Base-by-base conservation (phyloP, 2,329 filamentous ascomycete species). In the Fusarium tricinctum region DNA sequence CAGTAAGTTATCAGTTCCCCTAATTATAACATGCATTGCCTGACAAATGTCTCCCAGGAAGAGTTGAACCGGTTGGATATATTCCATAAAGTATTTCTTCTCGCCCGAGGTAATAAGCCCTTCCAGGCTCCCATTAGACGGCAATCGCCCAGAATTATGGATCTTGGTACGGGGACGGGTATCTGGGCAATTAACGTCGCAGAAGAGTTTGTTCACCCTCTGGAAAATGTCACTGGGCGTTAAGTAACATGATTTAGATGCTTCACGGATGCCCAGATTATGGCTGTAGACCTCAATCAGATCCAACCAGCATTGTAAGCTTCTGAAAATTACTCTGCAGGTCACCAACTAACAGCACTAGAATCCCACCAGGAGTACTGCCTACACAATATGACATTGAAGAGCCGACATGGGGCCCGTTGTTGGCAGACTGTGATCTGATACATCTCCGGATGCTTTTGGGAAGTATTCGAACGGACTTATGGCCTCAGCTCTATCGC, bases 141-240 rank as follows among this genome's bases (percentile, higher is more conserved):
- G 26, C 42, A 60, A 63, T 20, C 63, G 54, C 46, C 74, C 30
- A 79, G 81, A 50, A 83, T 91, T 47, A 76, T 91, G 42, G 89
- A 91, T 73, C 76, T 97, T 54, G 95, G 94, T 42, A 94, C 91
- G 67, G 95, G 94, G 20, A 97, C 93, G 1, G 94, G 93, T 39
- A 95, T 97, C 64, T 98, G 95, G 95, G 88, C 91, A 40, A 92
- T 97, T 72, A 91, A 95, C 70, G 91, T 97, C 80, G 91, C 92
- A 66, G 89, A 80, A 68, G 66, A 92, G 86, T 93, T 82, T 81
- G 88, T 78, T 30, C 26, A 9, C 8, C 26, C 44, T 38, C 1
- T 39, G 15, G n/a, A 15, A 2, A 8, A 20, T 17, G 13, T 13
- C 6, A 30, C 14, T 9, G 32, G 6, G 48, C 32, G 61, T 35